Conservation (phyloP, 805 yeast genomes). For the Candida pini region DNA sequence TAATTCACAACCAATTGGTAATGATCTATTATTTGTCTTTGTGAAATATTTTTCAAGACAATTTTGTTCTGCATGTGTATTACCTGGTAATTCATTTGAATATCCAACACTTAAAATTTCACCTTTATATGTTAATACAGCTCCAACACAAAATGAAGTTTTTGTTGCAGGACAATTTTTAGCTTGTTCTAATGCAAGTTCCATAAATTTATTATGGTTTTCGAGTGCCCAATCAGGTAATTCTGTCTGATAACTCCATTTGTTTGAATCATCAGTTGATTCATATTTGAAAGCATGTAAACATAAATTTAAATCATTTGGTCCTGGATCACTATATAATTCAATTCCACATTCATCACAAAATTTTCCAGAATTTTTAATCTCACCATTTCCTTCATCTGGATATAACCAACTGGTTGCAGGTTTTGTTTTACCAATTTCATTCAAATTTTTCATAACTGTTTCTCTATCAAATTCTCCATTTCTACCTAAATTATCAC, state of each 20-base stretch:
- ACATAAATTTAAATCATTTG: slow-evolving; percentile 83
- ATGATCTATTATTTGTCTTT: slow-evolving; percentile 29
- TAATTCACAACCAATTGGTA: slow-evolving; percentile 74
- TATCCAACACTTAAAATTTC: slow-evolving; percentile 73
- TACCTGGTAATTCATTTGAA: slow-evolving; percentile 88
- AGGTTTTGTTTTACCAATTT: slow-evolving; percentile 63
- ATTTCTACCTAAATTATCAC: slow-evolving; percentile 59
- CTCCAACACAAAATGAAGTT: slow-evolving; percentile 94
- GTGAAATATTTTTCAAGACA: slow-evolving; percentile 71
- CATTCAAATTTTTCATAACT: slow-evolving; percentile 46
- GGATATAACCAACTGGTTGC: slow-evolving; percentile 68
- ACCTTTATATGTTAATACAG: slow-evolving; percentile 66
- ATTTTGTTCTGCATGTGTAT: slow-evolving; percentile 97
- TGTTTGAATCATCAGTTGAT: slow-evolving; percentile 31
- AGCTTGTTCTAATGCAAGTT: slow-evolving; percentile 72
- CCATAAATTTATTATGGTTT: slow-evolving; percentile 59
- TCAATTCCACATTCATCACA: slow-evolving; percentile 68
- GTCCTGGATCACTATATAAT: slow-evolving; percentile 82
- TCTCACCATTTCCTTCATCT: slow-evolving; percentile 52
- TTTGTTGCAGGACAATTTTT: slow-evolving; percentile 72
- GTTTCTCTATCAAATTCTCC: slow-evolving; percentile 40
- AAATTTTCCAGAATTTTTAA: slow-evolving; percentile 40
- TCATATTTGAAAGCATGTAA: slow-evolving; percentile 83
- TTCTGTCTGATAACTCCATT: slow-evolving; percentile 71
- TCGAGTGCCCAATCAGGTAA: slow-evolving; percentile 80